Percentiles rank a stretch among this genome's conserved stretches.
phyloP scores from a whole-genome alignment of 2,329 filamentous ascomycete species.

The Nemania sp. region DNA sequence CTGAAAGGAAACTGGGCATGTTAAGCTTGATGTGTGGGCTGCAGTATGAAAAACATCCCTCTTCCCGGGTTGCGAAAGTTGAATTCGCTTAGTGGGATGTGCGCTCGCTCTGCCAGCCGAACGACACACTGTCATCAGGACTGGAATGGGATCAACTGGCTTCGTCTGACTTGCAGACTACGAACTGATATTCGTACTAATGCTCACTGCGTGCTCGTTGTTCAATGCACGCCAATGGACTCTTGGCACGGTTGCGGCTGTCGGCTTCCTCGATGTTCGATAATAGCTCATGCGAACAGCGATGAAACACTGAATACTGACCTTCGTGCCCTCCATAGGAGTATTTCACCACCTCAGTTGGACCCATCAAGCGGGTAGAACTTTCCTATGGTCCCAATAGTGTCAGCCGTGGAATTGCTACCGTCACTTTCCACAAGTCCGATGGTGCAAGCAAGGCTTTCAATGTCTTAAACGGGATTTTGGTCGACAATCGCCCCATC shows the following conservation, averaged over 20 bases:
- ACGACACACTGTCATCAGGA: constrained; percentile 14
- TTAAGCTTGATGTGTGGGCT: constrained; percentile 9
- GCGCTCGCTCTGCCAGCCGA: constrained; percentile 26
- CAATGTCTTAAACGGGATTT: constrained; percentile 80
- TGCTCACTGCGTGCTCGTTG: constrained; percentile 65
- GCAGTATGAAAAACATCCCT: not conserved
- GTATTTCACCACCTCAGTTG: constrained; percentile 88
- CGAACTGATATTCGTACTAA: constrained; percentile 45
- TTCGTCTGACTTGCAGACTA: constrained; percentile 11
- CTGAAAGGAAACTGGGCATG: not conserved
- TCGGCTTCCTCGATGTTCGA: constrained; percentile 34
- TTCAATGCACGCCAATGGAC: constrained; percentile 44
- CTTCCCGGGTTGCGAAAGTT: not conserved
- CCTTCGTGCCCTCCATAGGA: constrained; percentile 76
- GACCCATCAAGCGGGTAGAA: constrained; percentile 87
- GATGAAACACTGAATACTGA: constrained; percentile 64
- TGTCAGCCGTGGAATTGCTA: constrained; percentile 88
- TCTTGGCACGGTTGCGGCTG: constrained; percentile 29
- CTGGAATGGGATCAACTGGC: constrained; percentile 2
- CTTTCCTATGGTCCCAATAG: constrained; percentile 93
- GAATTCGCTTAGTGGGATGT: constrained; percentile 10
- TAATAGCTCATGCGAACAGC: constrained; percentile 37
- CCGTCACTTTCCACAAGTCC: constrained; percentile 80
- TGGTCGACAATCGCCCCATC: constrained; percentile 88
- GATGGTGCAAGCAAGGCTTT: constrained; percentile 86